Base-by-base conservation (phyloP, 441 rosid species). In the Gossypium laxum region DNA sequence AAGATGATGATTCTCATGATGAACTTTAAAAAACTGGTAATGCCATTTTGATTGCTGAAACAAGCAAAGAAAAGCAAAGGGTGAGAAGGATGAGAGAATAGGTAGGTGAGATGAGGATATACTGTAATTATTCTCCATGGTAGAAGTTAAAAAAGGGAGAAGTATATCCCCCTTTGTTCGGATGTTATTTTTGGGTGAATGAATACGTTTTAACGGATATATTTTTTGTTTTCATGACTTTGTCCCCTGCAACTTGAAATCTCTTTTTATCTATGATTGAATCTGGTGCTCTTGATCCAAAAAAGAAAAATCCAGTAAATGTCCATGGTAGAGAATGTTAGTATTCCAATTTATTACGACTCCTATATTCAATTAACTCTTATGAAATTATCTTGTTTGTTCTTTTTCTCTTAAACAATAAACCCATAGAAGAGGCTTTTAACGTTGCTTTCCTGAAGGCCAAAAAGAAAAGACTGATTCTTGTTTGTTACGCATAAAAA, bases 1-100 rank as follows among this genome's bases (percentile, higher is more conserved):
- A 48, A 48, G 52, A 48, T 1, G 52, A 48, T 14, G 98, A 89
- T 8, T 74, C 87, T 0, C 97, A 89, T 60, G 98, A 91, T 28
- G 98, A 92, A 69, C 93, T 92, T 15, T 92, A 30, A 52, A 51
- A 18, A 50, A n/a, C 32, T 0, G 72, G 14, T 11, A 24, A 10
- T 73, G 72, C 70, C 43, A 45, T 78, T 47, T 14, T 52, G 30
- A 5, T 65, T 41, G 6, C 56, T 41, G 55, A 18, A 56, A 51
- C 22, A 18, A 48, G 52, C 52, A 30, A 45, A 48, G 18, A 18
- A 45, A 14, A 32, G 19, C 38, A 30, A 24, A 17, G 59, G 32
- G 58, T 47, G 22, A 8, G 71, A 67, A 61, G 54, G 45, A 28
- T 24, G 56, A n/a, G 32, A 57, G 62, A 67, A 18, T 69, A 69